Base-by-base conservation (phyloP, 164 flowering plant genomes). In the Macadamia integrifolia region DNA sequence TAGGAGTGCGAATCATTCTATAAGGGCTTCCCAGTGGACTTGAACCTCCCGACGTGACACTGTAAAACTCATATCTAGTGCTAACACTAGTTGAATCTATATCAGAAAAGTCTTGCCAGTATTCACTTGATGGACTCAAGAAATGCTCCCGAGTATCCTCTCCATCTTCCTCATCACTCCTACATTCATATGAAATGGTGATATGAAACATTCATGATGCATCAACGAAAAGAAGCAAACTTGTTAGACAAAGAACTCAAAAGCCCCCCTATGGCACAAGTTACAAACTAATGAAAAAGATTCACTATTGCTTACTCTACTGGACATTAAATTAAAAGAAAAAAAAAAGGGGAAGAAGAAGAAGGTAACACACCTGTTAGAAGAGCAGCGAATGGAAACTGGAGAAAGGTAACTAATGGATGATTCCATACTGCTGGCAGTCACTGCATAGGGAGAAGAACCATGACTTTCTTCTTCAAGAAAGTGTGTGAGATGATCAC, bases 151-250 rank as follows among this genome's bases (percentile, higher is more conserved):
- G 77, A 6, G 87, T 74, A 74, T 83, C 85, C 58, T 84, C 93
- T 1, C 66, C 78, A 53, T 86, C 97, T 69, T 87, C 95, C 65
- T 86, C 97, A 77, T 92, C 96, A 74, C 90, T 88, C 88, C 97
- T 90, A 69, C 81, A 85, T 71, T n/a, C 64, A 53, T 15, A 58
- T 55, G 5, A 60, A 35, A 59, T 30, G n/a, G 68, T 44, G 61
- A 59, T 58, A 10, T 53, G 18, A 62, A 8, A 65, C 17, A 69
- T 29, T 28, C 3, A 35, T 35, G 40, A 35, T 35, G 5, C 46
- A 72, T 32, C 58, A 23, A 48, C 4, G 29, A 67, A 55, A 55
- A 50, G 32, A 2, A 62, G 10, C n/a, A 58, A 29, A 15, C 32
- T 61, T 62, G 7, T 17, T 12, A 2, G 8, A 35, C 2, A 14